Base-by-base conservation (phyloP, 805 yeast genomes). In the Candida tibetensis region DNA sequence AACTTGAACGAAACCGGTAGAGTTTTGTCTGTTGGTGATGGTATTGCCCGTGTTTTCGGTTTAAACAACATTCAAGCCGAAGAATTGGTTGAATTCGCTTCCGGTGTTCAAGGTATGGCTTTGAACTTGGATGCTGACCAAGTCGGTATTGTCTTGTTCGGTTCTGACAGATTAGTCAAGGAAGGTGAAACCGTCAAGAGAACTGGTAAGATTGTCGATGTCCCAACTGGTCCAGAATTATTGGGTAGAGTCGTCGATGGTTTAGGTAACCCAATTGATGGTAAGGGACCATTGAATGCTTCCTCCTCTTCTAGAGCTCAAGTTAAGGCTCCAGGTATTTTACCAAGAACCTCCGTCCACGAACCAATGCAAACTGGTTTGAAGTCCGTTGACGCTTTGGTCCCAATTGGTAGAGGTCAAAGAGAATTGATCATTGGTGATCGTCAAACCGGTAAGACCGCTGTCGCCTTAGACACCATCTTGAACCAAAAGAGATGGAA, bases 341-440 rank as follows among this genome's bases (percentile, higher is more conserved):
- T 93, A 72, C 99, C 99, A 79, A 91, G 99, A 82, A 86, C 84
- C 64, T 88, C 97, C 47, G 99, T 93, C 57, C 82, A 70, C 78
- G 99, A 93, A 82, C 99, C 99, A 71, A 93, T 93, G 85, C 99
- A 93, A 80, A 91, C 99, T 63, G 99, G 99, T 84, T 84, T 93
- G 68, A 93, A 93, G 81, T 83, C 97, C 50, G 96, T 93, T 59
- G 99, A 93, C 70, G 91, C 99, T 68, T 83, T 93, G 64, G 99
- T 93, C 73, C 99, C 99, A 74, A 74, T 93, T 61, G 99, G 99
- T 70, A 93, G 99, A 85, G 99, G 99, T 73, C 99, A 93, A 79
- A 93, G 99, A 87, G 99, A 93, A 81, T 79, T 93, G 85, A 91
- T 91, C 65, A 91, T 91, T 69, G 99, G 99, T 84, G 99, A 91